phyloP scores from a whole-genome alignment of 2,329 filamentous ascomycete genomes.

The Cylindrodendrum hubeiense region DNA sequence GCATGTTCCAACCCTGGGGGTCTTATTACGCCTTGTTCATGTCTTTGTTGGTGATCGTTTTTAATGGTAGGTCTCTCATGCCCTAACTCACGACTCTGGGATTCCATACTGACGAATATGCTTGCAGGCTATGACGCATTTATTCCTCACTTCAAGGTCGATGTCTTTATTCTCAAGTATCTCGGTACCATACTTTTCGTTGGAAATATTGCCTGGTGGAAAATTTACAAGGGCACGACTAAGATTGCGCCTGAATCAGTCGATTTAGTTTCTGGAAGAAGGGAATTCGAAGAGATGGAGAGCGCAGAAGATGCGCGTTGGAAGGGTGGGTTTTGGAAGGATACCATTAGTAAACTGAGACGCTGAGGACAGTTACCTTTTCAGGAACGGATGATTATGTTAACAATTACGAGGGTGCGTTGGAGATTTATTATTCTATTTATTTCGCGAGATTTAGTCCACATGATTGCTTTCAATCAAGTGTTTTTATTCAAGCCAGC shows the following conservation, averaged over 20 bases:
- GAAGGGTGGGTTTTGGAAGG: conserved; percentile 23
- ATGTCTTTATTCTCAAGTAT: conserved; percentile 73
- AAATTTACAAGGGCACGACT: conserved; percentile 69
- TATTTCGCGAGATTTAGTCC: background rate
- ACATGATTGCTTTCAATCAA: too few relatives aligned
- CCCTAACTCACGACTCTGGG: background rate
- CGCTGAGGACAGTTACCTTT: background rate
- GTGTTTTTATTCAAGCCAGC: background rate
- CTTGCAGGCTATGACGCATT: conserved; percentile 70
- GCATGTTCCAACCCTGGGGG: conserved; percentile 53
- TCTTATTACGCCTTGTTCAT: conserved; percentile 51
- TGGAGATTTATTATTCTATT: background rate
- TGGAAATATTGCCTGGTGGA: conserved; percentile 75
- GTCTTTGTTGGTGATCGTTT: conserved; percentile 63
- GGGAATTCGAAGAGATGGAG: conserved; percentile 33
- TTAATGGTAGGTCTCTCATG: conserved; percentile 54
- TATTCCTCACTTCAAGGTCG: conserved; percentile 71
- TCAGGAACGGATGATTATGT: background rate
- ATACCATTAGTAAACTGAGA: background rate
- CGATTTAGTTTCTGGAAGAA: conserved; percentile 67
- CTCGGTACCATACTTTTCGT: conserved; percentile 56
- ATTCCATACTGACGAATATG: background rate
- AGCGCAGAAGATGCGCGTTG: conserved; percentile 5
- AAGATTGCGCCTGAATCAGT: conserved; percentile 59
- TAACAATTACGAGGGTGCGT: background rate